A percentile compares a stretch with the other conserved stretches of the same genome.
phyloP scores from a whole-genome alignment of 202 grass and related monocot genomes.

The Dendrocalamus latiflorus region DNA sequence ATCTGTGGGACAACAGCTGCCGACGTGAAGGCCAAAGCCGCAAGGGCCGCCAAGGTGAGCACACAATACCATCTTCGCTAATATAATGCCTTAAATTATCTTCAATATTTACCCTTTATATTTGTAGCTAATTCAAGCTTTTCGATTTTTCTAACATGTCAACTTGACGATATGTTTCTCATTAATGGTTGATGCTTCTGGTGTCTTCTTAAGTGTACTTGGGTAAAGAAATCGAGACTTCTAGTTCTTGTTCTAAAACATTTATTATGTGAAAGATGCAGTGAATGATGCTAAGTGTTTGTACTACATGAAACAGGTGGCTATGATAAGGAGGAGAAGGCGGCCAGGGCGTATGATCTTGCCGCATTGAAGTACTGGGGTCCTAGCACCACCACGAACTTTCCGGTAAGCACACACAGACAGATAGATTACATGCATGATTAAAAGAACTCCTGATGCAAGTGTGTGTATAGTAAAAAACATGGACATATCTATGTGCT shows the following conservation, averaged over 20 bases:
- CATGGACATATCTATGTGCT: neutral
- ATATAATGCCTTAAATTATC: neutral
- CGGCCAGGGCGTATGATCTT: constrained; percentile 88
- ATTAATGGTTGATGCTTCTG: constrained; percentile 25
- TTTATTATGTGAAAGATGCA: neutral
- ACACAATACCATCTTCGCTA: neutral
- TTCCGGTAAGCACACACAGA: constrained; percentile 54
- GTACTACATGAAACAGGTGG: constrained; percentile 50
- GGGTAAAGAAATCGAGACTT: constrained; percentile 31
- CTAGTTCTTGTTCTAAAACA: neutral
- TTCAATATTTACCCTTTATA: too few species aligned
- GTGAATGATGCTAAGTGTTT: neutral
- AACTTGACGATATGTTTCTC: neutral
- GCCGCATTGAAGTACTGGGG: constrained; percentile 97
- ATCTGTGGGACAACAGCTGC: constrained; percentile 98
- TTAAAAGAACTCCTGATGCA: neutral
- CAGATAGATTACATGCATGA: neutral
- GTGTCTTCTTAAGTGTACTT: constrained; percentile 37
- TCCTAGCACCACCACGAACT: constrained; percentile 86
- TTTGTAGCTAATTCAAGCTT: neutral
- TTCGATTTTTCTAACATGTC: neutral
- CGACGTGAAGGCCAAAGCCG: constrained; percentile 92
- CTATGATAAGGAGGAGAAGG: constrained; percentile 91
- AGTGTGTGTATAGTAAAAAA: neutral
- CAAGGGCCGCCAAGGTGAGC: constrained; percentile 84